Base-by-base conservation (phyloP, 2,329 filamentous ascomycete genomes). In the Fusarium abutilonis region DNA sequence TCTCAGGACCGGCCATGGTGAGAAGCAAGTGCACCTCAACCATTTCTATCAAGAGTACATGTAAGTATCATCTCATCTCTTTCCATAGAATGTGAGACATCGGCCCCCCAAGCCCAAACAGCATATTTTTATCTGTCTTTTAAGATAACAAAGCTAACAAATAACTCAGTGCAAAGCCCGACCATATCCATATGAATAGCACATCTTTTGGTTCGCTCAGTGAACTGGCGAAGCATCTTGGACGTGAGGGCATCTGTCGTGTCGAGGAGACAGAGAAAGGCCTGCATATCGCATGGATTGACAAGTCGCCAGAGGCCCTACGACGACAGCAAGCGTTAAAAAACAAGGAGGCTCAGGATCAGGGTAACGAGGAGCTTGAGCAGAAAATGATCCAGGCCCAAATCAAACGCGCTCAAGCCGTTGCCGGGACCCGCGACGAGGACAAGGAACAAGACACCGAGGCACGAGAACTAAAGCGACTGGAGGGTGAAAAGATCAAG, bases 1-100 rank as follows among this genome's bases (percentile, higher is more conserved):
- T 2, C 81, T 99, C 7, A 85, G 87, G 54, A 97, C 93, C 0
- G 86, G 89, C 0, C 95, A 99, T 71, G 92, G 93, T 62, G 93
- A 97, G 77, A 99, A 99, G 76, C 85, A 87, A 69, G 88, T 98
- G 2, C 85, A 93, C 31, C 86, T 93, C 47, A 99, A 99, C 72
- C 88, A 91, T 60, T 98, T 98, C 75, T 99, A 99, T 77, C 92
- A 98, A 74, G 89, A 93, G 32, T 95, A 96, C 70, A 97, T 98
- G 31, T 34, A 13, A 34, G 31, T 34, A 34, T 4, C n/a, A n/a
- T 13, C 31, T 34, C 31, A 34, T 6, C 14, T 34, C 14, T 34
- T n/a, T 34, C 13, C 6, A n/a, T 7, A 34, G 31, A 34, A 6
- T 26, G 8, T 8, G 23, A 26, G 8, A 8, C 6, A 3, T 26